These are phyloP conservation scores for Umbilicus rupestris DNA, from an alignment of 164 flowering plant species.

Conservation along the genomic window DNA sequence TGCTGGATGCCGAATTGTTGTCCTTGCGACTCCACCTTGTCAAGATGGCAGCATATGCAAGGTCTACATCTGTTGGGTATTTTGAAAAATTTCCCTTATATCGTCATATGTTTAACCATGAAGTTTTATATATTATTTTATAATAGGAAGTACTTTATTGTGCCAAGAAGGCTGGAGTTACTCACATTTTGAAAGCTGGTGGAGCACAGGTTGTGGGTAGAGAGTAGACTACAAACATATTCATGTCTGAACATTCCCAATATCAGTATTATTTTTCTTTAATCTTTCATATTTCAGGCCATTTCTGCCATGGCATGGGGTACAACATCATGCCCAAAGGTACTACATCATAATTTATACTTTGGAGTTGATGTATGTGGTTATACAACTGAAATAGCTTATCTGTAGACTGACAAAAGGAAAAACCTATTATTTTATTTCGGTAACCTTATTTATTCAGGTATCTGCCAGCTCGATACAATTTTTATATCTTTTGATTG, in stretches of 20 bases:
- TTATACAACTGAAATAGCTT: not conserved
- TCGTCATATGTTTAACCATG: not conserved
- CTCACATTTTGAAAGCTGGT: constrained; percentile 96
- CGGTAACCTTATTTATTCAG: no score
- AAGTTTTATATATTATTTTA: not conserved
- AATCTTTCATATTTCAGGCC: constrained; percentile 40
- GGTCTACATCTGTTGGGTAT: constrained; percentile 30
- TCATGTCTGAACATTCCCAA: not conserved
- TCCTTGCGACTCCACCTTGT: constrained; percentile 93
- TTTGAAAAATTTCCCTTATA: not conserved
- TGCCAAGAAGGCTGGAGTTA: constrained; percentile 98
- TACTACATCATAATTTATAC: no score
- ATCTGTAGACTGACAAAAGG: not conserved
- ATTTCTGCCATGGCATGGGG: constrained; percentile 99
- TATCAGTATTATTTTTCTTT: not conserved
- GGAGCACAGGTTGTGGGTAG: constrained; percentile 99
- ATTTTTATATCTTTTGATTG: no score
- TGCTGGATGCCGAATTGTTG: constrained; percentile 88
- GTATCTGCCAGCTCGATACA: no score
- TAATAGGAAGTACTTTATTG: constrained; percentile 88
- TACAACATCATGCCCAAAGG: constrained; percentile 95
- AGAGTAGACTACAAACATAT: constrained; percentile 7
- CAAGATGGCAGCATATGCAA: constrained; percentile 85
- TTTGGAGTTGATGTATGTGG: not conserved
- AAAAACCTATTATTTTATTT: no score